phyloP scores from a whole-genome alignment of 495 filamentous ascomycete genomes.

The Xylaria acuta region DNA sequence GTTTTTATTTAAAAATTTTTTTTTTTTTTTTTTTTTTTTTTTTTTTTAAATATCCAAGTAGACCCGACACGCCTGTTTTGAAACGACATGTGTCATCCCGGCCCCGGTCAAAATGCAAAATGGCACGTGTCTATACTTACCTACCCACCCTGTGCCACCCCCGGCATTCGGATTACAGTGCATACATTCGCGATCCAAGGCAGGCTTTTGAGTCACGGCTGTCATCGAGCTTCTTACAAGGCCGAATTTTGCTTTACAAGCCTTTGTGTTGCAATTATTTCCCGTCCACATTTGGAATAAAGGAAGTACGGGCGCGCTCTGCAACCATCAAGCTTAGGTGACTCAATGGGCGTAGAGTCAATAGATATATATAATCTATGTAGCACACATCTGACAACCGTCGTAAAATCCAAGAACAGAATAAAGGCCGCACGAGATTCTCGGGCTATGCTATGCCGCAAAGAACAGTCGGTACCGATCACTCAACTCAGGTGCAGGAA shows the following conservation, averaged over 20 bases:
- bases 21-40: not conserved
- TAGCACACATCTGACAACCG: not conserved
- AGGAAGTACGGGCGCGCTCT: not conserved
- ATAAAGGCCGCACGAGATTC: not conserved
- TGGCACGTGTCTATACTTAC: conserved; percentile 22
- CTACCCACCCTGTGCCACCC: conserved; percentile 15
- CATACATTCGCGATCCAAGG: not conserved
- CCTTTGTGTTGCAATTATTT: not conserved
- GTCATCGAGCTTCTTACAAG: not conserved
- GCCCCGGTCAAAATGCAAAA: conserved; percentile 1
- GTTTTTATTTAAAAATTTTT: too few species aligned
- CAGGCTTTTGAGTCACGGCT: not conserved
- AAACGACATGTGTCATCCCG: not conserved
- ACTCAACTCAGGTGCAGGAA: not conserved
- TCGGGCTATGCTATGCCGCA: not conserved
- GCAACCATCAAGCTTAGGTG: not conserved
- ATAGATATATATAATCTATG: not conserved
- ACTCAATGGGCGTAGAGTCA: not conserved
- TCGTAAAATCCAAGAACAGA: not conserved
- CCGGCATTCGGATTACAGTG: conserved; percentile 9
- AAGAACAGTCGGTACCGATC: not conserved
- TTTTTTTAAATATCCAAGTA: not conserved
- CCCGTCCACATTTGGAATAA: not conserved
- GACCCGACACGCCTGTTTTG: not conserved
- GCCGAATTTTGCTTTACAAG: not conserved